phyloP scores from a whole-genome alignment of 179 eudicot species.

The Patellifolia procumbens region DNA sequence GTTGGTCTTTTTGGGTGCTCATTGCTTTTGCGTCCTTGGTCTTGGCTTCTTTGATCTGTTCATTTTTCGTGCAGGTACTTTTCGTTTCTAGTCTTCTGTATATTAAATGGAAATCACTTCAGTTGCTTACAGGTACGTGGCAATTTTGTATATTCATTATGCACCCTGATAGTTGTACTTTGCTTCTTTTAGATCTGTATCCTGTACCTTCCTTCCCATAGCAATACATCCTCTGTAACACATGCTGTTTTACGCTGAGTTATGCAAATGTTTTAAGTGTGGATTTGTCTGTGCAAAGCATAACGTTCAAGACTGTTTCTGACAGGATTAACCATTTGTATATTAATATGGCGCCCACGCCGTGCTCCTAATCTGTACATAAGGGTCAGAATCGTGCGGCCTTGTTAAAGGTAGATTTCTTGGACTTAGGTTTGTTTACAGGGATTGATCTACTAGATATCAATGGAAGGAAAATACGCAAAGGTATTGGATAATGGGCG shows the following conservation, averaged over 20 bases:
- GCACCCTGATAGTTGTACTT: neutral
- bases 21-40: neutral
- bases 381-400: conserved; percentile 22
- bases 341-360: conserved; percentile 33
- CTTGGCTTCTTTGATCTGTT: conserved; percentile 10
- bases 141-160: neutral
- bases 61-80: conserved; percentile 25
- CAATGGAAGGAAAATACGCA: conserved; percentile 66
- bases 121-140: conserved; percentile 33
- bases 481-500: conserved; percentile 72
- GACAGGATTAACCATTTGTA: conserved; percentile 26
- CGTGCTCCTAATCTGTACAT: conserved; percentile 29
- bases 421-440: conserved; percentile 44
- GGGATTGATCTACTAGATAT: conserved; percentile 49
- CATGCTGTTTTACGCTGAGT: neutral
- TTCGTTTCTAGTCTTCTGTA: conserved; percentile 1
- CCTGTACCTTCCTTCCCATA: no score
- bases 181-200: no score
- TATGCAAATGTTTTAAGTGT: conserved; percentile 5
- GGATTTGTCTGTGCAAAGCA: conserved; percentile 9
- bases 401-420: conserved; percentile 30
- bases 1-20: neutral
- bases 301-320: conserved; percentile 8
- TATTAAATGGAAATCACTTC: conserved; percentile 25
- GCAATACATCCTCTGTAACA: neutral